Base-by-base conservation (phyloP, 2,329 filamentous ascomycete species). In the Hypoxylon sp. region DNA sequence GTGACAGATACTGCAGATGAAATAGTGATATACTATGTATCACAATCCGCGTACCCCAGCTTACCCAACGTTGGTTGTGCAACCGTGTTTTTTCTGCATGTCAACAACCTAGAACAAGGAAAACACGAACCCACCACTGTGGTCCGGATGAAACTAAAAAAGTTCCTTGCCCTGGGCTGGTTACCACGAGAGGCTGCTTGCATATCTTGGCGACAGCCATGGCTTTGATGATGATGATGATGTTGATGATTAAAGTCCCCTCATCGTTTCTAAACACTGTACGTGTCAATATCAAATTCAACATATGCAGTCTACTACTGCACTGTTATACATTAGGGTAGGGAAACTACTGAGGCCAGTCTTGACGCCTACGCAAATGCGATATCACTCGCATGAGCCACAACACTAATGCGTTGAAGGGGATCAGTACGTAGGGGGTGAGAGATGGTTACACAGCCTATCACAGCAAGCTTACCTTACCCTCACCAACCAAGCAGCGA, bases 201-300 rank as follows among this genome's bases (percentile, higher is more conserved):
- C 63, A 63, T 57, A 25, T 54, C 55, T 62, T 60, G 58, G 59
- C 51, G 30, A 55, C 26, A 57, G 32, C 38, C 32, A n/a, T n/a
- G n/a, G n/a, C n/a, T n/a, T n/a, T n/a, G n/a, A n/a, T n/a, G n/a
- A n/a, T n/a, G n/a, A n/a, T n/a, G n/a, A n/a, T n/a, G n/a, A n/a
- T n/a, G n/a, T n/a, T n/a, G n/a, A n/a, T n/a, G n/a, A n/a, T n/a
- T n/a, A n/a, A n/a, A n/a, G n/a, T n/a, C n/a, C n/a, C n/a, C n/a
- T n/a, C n/a, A n/a, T n/a, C n/a, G n/a, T n/a, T n/a, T n/a, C n/a
- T n/a, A n/a, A 27, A 20, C 15, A 30, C n/a, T 17, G 27, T 36
- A 51, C 23, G 55, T 27, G 20, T 20, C 26, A 46, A 27, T 16
- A 26, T 37, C 44, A 26, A 43, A 31, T 25, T 25, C 5, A 9